Evolutionary conservation across 345 rosid genomes (phyloP).

Genomic region (Mangifera indica): DNA sequence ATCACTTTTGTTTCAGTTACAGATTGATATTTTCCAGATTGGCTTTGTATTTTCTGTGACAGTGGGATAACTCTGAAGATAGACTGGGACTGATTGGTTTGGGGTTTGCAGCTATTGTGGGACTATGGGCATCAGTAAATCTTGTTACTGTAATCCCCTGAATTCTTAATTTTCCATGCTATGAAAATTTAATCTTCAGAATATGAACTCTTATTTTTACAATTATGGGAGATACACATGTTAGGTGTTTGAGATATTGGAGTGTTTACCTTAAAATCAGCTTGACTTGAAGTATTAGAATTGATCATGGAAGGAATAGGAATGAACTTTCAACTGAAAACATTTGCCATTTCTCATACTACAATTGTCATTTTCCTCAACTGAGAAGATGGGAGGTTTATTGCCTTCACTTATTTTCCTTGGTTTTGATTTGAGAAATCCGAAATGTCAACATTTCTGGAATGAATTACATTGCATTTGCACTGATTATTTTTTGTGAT

Average conservation of each 20-base stretch:
- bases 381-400: background rate
- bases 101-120: slow-evolving; percentile 69
- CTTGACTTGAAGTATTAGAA: background rate
- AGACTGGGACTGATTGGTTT: slow-evolving; percentile 70
- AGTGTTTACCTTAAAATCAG: background rate
- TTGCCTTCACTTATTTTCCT: background rate
- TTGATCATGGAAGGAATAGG: background rate
- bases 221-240: background rate
- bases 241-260: background rate
- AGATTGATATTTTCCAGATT: background rate
- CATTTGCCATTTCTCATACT: background rate
- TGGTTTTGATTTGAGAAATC: background rate
- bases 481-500: background rate
- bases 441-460: background rate
- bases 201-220: background rate
- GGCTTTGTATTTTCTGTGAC: slow-evolving; percentile 20
- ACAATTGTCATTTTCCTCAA: background rate
- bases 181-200: slow-evolving; percentile 21
- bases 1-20: background rate
- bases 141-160: slow-evolving; percentile 51
- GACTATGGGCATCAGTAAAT: slow-evolving; percentile 74
- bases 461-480: background rate
- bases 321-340: background rate
- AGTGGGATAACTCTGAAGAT: slow-evolving; percentile 90
- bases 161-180: slow-evolving; percentile 13